A percentile compares a stretch with the other conserved stretches of the same genome.
Evolutionary conservation across 1,139 yeast genomes (phyloP).

Genomic region (Hansenula sp.): DNA sequence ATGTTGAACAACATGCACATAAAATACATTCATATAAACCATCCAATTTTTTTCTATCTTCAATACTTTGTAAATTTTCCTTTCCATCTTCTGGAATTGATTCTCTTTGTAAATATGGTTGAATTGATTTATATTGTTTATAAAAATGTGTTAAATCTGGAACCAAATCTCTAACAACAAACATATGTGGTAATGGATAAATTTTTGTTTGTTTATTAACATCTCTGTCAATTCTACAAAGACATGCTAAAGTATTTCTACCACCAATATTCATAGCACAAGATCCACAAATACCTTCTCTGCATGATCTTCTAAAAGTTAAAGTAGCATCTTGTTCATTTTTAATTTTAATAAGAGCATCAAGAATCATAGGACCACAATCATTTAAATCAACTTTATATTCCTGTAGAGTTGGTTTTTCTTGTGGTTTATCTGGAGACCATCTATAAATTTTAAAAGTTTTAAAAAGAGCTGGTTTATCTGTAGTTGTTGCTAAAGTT

Average conservation of each 20-base stretch:
- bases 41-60: constrained; percentile 93
- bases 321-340: constrained; percentile 94
- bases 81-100: constrained; percentile 81
- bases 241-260: constrained; percentile 91
- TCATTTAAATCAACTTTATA: constrained; percentile 82
- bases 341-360: constrained; percentile 90
- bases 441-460: constrained; percentile 93
- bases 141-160: constrained; percentile 97
- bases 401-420: constrained; percentile 81
- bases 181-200: constrained; percentile 98
- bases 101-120: constrained; percentile 91
- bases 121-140: constrained; percentile 97
- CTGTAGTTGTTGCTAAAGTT: constrained; percentile 20
- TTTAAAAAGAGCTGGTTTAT: constrained; percentile 55
- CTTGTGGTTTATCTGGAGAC: constrained; percentile 96
- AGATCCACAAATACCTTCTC: constrained; percentile 99
- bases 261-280: constrained; percentile 99
- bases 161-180: constrained; percentile 92
- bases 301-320: constrained; percentile 96
- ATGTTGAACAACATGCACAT: constrained; percentile 98
- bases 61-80: constrained; percentile 88
- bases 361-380: constrained; percentile 98
- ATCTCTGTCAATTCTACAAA: constrained; percentile 88
- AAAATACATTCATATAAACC: constrained; percentile 96
- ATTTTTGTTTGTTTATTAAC: constrained; percentile 73